Evolutionary conservation across 2,329 filamentous ascomycete species (phyloP).

Genomic region (Lachnellula cervina): DNA sequence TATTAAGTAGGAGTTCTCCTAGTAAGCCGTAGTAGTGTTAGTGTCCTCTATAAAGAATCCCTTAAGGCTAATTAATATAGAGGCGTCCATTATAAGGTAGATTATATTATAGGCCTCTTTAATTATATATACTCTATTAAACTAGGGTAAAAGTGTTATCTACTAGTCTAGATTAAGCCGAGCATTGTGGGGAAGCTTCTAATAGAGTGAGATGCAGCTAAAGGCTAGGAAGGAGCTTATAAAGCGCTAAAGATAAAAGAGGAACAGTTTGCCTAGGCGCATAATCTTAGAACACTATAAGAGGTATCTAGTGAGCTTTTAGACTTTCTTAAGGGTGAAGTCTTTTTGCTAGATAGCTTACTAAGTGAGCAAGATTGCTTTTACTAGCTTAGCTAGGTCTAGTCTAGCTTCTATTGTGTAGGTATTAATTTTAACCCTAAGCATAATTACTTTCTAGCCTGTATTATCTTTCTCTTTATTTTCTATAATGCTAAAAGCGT

Average conservation of each 20-base stretch:
- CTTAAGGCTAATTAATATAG: not conserved
- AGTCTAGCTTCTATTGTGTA: not conserved
- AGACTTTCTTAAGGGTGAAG: not conserved
- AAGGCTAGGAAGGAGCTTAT: not conserved
- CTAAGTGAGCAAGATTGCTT: not conserved
- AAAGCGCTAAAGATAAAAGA: not conserved
- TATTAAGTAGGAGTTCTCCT: not conserved
- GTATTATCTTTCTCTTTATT: not conserved
- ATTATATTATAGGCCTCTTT: not conserved
- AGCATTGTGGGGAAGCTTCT: not conserved
- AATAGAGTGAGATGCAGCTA: not conserved
- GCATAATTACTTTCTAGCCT: not conserved
- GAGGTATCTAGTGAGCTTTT: not conserved
- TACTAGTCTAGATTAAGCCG: not conserved
- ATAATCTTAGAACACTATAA: not conserved
- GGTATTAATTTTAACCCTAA: not conserved
- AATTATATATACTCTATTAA: not conserved
- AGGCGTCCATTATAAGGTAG: not conserved
- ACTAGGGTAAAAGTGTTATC: not conserved
- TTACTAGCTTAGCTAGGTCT: not conserved
- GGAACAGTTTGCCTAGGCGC: not conserved
- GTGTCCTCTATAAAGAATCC: not conserved
- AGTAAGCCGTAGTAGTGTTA: not conserved
- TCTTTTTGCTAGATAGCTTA: not conserved
- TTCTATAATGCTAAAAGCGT: not conserved